Evolutionary conservation across 78 protist genomes (phyloP).

Genomic region (Chrysochromulina parva): DNA sequence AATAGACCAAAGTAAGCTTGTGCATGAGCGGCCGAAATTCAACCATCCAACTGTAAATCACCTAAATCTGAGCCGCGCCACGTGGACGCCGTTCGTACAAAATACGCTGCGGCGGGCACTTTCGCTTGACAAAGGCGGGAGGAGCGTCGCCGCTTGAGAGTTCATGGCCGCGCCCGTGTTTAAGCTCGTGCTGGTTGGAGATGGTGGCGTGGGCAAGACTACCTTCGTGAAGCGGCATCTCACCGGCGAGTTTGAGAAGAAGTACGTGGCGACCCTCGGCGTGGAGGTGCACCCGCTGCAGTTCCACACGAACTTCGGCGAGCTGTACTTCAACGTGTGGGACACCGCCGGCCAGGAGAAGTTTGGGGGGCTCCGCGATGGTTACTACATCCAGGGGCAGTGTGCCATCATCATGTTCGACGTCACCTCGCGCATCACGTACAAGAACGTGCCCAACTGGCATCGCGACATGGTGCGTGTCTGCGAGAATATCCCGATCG

Average conservation of each 20-base stretch:
- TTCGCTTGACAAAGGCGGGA: no score
- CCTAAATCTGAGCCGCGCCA: no score
- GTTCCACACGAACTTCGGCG: conserved; percentile 96
- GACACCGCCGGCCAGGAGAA: conserved; percentile 99
- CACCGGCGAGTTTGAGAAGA: conserved; percentile 98
- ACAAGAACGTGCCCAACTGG: conserved; percentile 98
- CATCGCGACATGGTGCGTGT: conserved; percentile 91
- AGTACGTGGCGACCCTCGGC: conserved; percentile 81
- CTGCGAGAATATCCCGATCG: conserved; percentile 98
- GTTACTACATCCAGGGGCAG: conserved; percentile 94
- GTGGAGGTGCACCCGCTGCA: conserved; percentile 90
- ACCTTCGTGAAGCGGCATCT: conserved; percentile 99
- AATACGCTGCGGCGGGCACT: no score
- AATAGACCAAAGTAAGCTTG: no score
- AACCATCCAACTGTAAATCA: no score
- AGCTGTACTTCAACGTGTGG: conserved; percentile 95
- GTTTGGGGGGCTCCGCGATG: conserved; percentile 98
- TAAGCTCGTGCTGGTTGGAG: conserved; percentile 95
- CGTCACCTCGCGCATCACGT: conserved; percentile 96
- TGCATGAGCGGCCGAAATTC: no score
- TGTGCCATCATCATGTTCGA: conserved; percentile 99
- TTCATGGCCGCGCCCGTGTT: no score
- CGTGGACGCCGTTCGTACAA: no score
- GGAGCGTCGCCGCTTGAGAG: no score
- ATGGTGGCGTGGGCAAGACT: conserved; percentile 99